Evolutionary conservation across 345 rosid genomes (phyloP), one percentile per base, ranked within the genome.

Genomic region (Kandelia obovata): DNA sequence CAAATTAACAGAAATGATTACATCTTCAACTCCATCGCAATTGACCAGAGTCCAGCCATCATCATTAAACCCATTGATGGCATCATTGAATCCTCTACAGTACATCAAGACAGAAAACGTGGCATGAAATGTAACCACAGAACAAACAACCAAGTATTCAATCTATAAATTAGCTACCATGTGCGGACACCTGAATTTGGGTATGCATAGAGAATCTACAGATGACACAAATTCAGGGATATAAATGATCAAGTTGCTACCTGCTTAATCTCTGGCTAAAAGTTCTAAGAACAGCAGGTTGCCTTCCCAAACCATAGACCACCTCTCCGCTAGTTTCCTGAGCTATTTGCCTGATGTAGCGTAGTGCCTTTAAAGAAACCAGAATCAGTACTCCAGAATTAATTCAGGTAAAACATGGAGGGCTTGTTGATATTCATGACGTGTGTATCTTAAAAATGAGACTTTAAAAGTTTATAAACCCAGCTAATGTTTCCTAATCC

Each of bases 211-310:
- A 25, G 10, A 21, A 11, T 17, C 59, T 56, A 25, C 17, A 56
- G 6, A 25, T 21, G 19, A 2, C 17, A 43, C 49, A 43, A 43
- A 43, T 13, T 43, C 17, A 13, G 35, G 1, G 8, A 31, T 8
- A 30, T 20, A 27, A 23, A 55, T 31, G 26, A 71, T 63, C 26
- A 51, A 51, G 53, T 0, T 28, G n/a, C 34, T 75, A 96, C 99
- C 99, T 87, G 95, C 87, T 92, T 78, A 96, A 81, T 79, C 92
- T 88, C 60, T 96, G 99, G 78, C 98, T 96, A 69, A 96, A 96
- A 20, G 92, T 91, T 85, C 98, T 80, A 57, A 96, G 82, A 68
- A 92, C 98, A 52, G 98, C 96, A 0, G 99, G 99, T 62, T 96
- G 97, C 73, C 98, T 81, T 68, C 98, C 99, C 81, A 92, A 76